phyloP scores from a whole-genome alignment of 192 early-diverging fungal genomes.

The Allomyces arbusculus region DNA sequence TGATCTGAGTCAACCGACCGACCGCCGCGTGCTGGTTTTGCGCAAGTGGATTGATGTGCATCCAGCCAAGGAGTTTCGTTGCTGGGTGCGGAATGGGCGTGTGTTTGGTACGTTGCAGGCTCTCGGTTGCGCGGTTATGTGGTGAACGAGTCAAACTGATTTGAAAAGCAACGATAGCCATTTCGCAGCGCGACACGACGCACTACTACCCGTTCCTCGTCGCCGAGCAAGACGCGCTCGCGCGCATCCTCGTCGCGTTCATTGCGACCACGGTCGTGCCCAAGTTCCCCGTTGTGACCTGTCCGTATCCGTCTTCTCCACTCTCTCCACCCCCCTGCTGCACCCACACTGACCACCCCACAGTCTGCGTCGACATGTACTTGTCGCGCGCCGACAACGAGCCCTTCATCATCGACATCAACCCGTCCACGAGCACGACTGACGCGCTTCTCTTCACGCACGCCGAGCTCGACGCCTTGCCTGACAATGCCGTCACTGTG shows the following conservation, averaged over 20 bases:
- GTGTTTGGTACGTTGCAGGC: conserved; percentile 37
- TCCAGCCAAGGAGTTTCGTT: conserved; percentile 88
- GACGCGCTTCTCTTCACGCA: conserved; percentile 70
- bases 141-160: too few relatives aligned
- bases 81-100: conserved; percentile 57
- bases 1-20: conserved; percentile 58
- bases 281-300: neutral
- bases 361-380: conserved; percentile 84
- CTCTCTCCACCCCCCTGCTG: neutral
- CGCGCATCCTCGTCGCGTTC: neutral
- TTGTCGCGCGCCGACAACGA: conserved; percentile 32
- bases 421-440: conserved; percentile 59
- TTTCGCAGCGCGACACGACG: conserved; percentile 3
- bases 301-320: conserved; percentile 1
- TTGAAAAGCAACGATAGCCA: neutral
- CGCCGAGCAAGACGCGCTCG: neutral
- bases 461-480: conserved; percentile 25
- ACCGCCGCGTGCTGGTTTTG: conserved; percentile 58
- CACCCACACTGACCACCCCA: neutral
- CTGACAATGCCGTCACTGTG: too few relatives aligned
- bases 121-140: neutral
- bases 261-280: neutral
- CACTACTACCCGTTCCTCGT: conserved; percentile 1
- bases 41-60: conserved; percentile 74
- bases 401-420: conserved; percentile 76